Conservation (phyloP, 495 filamentous ascomycete genomes). For the Talaromyces proteolyticus region DNA sequence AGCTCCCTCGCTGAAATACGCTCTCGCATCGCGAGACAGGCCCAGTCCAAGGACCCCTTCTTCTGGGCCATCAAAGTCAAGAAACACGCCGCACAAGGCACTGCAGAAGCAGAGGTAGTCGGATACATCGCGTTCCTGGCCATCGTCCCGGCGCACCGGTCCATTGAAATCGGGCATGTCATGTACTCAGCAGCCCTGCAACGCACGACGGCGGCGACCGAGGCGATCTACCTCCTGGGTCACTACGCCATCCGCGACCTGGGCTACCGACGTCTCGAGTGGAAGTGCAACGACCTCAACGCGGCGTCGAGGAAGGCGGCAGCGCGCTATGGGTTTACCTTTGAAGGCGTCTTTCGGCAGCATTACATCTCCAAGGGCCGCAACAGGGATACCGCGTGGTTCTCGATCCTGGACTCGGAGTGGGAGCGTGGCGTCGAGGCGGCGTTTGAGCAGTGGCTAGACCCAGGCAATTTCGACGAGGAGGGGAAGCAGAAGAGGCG, state of each 20-base stretch:
- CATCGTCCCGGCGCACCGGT: slow-evolving; percentile 30
- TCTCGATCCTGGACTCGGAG: slow-evolving; percentile 42
- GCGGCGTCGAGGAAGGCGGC: slow-evolving; percentile 41
- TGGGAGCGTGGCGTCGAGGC: slow-evolving; percentile 29
- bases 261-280: slow-evolving; percentile 50
- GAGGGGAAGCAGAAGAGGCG: slow-evolving; percentile 33
- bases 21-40: slow-evolving; percentile 16
- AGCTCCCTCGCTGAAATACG: slow-evolving; percentile 23
- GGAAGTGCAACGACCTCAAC: slow-evolving; percentile 52
- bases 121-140: slow-evolving; percentile 38
- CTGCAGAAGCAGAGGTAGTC: slow-evolving; percentile 17
- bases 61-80: slow-evolving; percentile 37
- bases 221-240: slow-evolving; percentile 43
- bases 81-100: slow-evolving; percentile 1
- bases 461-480: slow-evolving; percentile 40
- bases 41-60: slow-evolving; percentile 24
- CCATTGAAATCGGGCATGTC: slow-evolving; percentile 45
- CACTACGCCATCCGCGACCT: slow-evolving; percentile 41
- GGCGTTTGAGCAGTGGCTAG: slow-evolving; percentile 42
- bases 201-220: slow-evolving; percentile 43
- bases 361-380: slow-evolving; percentile 51
- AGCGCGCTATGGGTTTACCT: slow-evolving; percentile 42
- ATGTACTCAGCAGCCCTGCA: slow-evolving; percentile 40
- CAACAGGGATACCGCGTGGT: slow-evolving; percentile 52
- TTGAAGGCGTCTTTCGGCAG: slow-evolving; percentile 50